Percentiles rank a stretch among this genome's conserved stretches.
These are phyloP conservation scores for Pyrus pyrifolia DNA, from an alignment of 306 rosid species.

Conservation along the genomic window DNA sequence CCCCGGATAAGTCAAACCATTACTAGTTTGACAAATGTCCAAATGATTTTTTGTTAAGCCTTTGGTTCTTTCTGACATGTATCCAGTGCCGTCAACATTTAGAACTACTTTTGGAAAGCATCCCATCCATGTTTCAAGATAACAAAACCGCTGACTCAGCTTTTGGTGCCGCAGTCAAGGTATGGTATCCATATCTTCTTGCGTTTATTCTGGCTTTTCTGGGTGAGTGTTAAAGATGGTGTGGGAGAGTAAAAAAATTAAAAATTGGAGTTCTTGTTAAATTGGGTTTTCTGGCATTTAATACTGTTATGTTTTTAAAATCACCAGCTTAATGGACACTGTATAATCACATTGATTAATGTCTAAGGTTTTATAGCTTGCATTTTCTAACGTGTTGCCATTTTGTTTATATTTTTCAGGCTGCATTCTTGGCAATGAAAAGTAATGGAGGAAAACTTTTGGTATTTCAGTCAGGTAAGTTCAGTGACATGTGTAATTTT, in stretches of 20 bases:
- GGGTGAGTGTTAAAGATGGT: background rate
- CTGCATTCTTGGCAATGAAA: slow-evolving; percentile 92
- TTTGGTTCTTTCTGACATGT: slow-evolving; percentile 8
- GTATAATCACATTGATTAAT: background rate
- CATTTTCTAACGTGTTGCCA: slow-evolving; percentile 1
- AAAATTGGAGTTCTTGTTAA: background rate
- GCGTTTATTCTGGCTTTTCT: background rate
- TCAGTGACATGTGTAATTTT: slow-evolving; percentile 1
- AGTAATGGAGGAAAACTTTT: slow-evolving; percentile 82
- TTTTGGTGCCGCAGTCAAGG: slow-evolving; percentile 92
- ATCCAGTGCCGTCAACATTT: slow-evolving; percentile 90
- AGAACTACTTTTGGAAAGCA: slow-evolving; percentile 80
- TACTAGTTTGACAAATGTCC: background rate
- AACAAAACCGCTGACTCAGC: slow-evolving; percentile 88
- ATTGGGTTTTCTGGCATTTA: background rate
- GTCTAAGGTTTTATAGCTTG: background rate
- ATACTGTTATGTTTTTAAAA: background rate
- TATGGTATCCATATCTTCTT: slow-evolving; percentile 19
- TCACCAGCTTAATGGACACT: background rate
- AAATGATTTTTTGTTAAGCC: slow-evolving; percentile 7
- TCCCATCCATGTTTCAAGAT: slow-evolving; percentile 80
- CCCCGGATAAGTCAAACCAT: background rate
- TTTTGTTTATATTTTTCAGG: slow-evolving; percentile 33
- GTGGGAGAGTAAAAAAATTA: background rate
- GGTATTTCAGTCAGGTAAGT: slow-evolving; percentile 95